Evolutionary conservation across 1,284 basidiomycete species (phyloP).

Genomic region (Cryptococcus hybrid): DNA sequence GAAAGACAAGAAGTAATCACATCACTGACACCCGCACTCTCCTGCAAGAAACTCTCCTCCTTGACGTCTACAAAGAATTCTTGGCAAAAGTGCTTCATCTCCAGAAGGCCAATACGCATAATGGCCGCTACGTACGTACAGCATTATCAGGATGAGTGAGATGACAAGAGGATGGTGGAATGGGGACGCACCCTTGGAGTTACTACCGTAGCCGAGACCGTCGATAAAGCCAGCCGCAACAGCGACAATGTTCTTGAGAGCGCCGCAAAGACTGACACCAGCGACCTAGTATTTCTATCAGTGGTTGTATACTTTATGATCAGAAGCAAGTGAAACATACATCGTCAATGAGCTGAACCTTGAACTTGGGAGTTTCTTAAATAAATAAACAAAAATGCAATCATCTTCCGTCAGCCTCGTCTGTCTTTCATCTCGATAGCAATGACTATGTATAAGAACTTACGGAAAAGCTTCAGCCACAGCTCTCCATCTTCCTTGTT

Average conservation of each 20-base stretch:
- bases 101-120: constrained; percentile 57
- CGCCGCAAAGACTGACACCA: constrained; percentile 59
- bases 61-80: constrained; percentile 58
- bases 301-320: not conserved
- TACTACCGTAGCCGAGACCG: constrained; percentile 58
- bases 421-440: not conserved
- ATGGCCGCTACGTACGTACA: constrained; percentile 51
- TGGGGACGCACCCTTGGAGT: constrained; percentile 54
- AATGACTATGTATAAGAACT: constrained; percentile 17
- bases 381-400: too few relatives aligned
- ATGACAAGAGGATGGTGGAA: not conserved
- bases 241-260: constrained; percentile 60
- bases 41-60: constrained; percentile 55
- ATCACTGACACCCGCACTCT: constrained; percentile 56
- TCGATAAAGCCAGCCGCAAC: constrained; percentile 59
- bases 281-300: constrained; percentile 40
- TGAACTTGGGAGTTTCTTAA: constrained; percentile 53
- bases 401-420: constrained; percentile 4
- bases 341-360: constrained; percentile 57
- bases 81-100: constrained; percentile 54
- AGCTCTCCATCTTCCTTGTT: constrained; percentile 50
- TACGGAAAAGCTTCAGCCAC: constrained; percentile 53
- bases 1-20: constrained; percentile 56
- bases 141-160: not conserved
- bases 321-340: constrained; percentile 27